Base-by-base conservation (phyloP, 768 basidiomycete genomes). In the Aureoboletus auriporus region DNA sequence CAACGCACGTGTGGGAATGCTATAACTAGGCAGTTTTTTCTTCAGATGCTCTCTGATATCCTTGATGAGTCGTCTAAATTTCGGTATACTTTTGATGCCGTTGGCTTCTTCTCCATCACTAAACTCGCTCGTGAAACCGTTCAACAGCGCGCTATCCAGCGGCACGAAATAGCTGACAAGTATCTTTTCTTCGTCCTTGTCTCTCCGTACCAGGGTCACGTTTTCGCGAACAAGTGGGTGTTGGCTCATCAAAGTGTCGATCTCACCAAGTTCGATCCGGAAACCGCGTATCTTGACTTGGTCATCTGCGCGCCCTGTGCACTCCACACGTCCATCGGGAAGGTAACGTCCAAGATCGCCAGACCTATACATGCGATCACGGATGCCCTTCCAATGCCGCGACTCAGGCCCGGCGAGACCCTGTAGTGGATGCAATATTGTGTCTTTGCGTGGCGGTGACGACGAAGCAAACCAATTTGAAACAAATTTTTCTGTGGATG, bases 221-320 rank as follows among this genome's bases (percentile, higher is more conserved):
- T 99, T 99, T 71, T 98, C 96, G n/a, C 95, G 75, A 3, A 99
- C 83, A 16, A 92, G 79, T 8, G 91, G 87, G 64, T 98, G 94
- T 60, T 93, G 85, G 58, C 88, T 89, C 48, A 99, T 82, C 70
- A 95, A 85, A 0, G 90, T 96, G 65, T 99, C 96, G 55, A 99
- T 96, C 67, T 99, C 96, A 13, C 94, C 94, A 7, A 98, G 79
- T 66, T 99, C 96, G 61, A 99, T 98, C 23, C 96, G 79, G 83
- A 99, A 99, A 2, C 96, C 96, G 46, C 96, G 89, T 68, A 99
- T 98, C 73, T 99, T 98, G 71, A 99, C 91, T 64, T 99, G 96
- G 63, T 98, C 95, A 64, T 99, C 96, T 2, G 95, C 94, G 17
- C 96, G 82, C 16, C 96, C 96, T 0, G 90, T 93, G 64, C 96